Conservation (phyloP, 2,329 filamentous ascomycete genomes). For the Talaromyces albobiverticillius region DNA sequence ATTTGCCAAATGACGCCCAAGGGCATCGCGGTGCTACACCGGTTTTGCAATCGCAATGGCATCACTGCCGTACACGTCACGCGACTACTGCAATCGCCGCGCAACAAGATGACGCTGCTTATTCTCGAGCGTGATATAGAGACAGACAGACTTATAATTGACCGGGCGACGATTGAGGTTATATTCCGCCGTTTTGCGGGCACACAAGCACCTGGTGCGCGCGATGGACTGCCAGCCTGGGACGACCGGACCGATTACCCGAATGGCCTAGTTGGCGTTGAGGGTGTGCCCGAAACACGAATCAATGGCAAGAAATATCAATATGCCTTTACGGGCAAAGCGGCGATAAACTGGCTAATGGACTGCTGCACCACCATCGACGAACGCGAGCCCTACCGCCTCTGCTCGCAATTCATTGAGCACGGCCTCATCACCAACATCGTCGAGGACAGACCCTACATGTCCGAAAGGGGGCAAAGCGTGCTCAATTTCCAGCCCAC, state of each 20-base stretch:
- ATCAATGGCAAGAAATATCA: conserved; percentile 71
- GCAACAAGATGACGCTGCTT: conserved; percentile 81
- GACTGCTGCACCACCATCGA: conserved; percentile 96
- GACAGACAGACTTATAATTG: conserved; percentile 84
- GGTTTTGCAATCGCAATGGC: conserved; percentile 90
- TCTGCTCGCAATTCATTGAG: conserved; percentile 81
- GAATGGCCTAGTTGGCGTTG: conserved; percentile 85
- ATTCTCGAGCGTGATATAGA: conserved; percentile 80
- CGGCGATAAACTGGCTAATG: conserved; percentile 90
- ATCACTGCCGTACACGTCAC: conserved; percentile 92
- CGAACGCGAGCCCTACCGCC: conserved; percentile 76
- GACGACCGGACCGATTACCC: conserved; percentile 77
- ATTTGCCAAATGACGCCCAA: conserved; percentile 96
- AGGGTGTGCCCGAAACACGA: conserved; percentile 84
- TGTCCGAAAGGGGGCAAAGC: conserved; percentile 57
- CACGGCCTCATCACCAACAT: conserved; percentile 76
- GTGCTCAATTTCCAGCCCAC: conserved; percentile 75
- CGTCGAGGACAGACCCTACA: conserved; percentile 66
- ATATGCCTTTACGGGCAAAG: conserved; percentile 89
- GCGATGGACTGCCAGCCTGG: conserved; percentile 64
- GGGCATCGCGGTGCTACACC: conserved; percentile 82
- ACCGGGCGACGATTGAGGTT: conserved; percentile 85
- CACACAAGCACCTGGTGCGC: conserved; percentile 75
- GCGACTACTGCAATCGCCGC: conserved; percentile 70
- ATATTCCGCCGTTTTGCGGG: conserved; percentile 91